Percentiles rank a stretch among this genome's conserved stretches.
Conservation (phyloP, 805 yeast genomes). For the Torulaspora microellipsoides region DNA sequence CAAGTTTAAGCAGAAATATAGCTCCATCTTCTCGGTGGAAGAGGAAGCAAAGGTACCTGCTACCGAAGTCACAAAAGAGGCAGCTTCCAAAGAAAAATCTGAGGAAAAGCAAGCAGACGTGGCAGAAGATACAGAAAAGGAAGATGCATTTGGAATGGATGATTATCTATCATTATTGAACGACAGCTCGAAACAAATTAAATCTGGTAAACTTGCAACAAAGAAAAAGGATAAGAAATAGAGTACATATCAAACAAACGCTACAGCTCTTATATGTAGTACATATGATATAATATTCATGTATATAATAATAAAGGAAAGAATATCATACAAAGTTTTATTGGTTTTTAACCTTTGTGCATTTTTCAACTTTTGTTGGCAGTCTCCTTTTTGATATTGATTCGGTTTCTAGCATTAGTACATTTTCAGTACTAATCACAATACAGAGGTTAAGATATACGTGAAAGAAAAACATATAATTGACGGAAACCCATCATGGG, state of each 20-base stretch:
- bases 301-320: no score
- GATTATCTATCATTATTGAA: slow-evolving; percentile 32
- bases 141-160: slow-evolving; percentile 28
- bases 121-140: slow-evolving; percentile 4
- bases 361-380: not conserved
- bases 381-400: not conserved
- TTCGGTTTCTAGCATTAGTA: no score
- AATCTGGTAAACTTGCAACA: slow-evolving; percentile 31
- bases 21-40: slow-evolving; percentile 43
- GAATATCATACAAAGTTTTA: no score
- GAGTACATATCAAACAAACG: not conserved
- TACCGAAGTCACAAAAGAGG: slow-evolving; percentile 8
- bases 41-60: slow-evolving; percentile 15
- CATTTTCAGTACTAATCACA: no score
- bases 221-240: slow-evolving; percentile 29
- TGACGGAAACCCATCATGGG: slow-evolving; percentile 47
- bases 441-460: no score
- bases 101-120: slow-evolving; percentile 4
- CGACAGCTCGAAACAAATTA: slow-evolving; percentile 29
- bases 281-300: no score
- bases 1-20: slow-evolving; percentile 64
- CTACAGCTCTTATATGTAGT: no score
- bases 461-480: no score
- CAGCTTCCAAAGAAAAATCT: slow-evolving; percentile 4
- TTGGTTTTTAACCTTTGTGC: no score